Evolutionary conservation across 1,284 basidiomycete genomes (phyloP), one percentile per base, ranked within the genome.

Genomic region (Polyporus tsugae): DNA sequence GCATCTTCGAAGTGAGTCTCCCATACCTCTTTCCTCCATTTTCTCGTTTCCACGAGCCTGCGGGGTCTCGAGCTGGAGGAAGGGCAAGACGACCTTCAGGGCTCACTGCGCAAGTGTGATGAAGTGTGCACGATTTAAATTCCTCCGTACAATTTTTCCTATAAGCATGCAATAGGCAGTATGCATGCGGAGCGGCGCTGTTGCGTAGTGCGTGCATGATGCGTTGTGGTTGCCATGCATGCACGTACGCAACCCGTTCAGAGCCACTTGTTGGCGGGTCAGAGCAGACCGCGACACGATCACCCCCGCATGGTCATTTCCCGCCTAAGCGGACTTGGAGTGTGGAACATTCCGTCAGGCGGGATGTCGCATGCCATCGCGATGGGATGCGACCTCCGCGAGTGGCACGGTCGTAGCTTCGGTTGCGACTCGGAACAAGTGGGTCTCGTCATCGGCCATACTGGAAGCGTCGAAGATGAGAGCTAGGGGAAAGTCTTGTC

Each of bases 1-100:
- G 5, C 95, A 93, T 77, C 84, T 89, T 19, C 94, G 93, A 53
- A 87, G 93, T 93, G 74, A 74, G 89, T 82, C 42, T 52, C 33
- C 25, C 38, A 13, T 41, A 6, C 44, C 7, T 46, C 42, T 44
- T 19, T 2, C 5, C 19, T 19, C 4, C 4, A 4, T 9, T n/a
- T 46, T n/a, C 19, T 13, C 10, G 39, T 41, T 41, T 11, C 39
- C 39, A 29, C 2, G 39, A 13, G 9, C 6, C 4, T 41, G 6
- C 10, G 39, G 39, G 39, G 9, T 29, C 42, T 44, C 42, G 42
- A 44, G 17, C 6, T 6, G 42, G 42, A 44, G 42, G 39, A 41
- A 13, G 10, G 1, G 11, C 11, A 10, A 41, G 39, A 13, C 39
- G 10, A 29, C 29, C 29, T 29, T 29, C 29, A 29, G 29, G 29